Conservation (phyloP, 2,329 filamentous ascomycete species). For the Clonostachys chloroleuca region DNA sequence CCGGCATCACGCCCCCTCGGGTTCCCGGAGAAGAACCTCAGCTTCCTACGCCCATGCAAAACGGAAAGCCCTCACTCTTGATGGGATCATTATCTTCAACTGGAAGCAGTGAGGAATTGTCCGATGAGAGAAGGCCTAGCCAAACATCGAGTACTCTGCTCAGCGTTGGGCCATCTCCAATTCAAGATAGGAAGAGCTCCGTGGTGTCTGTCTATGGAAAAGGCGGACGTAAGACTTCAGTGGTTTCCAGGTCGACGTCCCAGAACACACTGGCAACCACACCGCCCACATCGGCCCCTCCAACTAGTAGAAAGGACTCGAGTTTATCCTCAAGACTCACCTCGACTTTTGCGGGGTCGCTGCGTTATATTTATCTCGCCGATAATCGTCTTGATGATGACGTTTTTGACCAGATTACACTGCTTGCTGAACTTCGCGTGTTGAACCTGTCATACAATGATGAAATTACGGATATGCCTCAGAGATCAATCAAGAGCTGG, state of each 20-base stretch:
- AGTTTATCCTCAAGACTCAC: slow-evolving; percentile 73
- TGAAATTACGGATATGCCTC: slow-evolving; percentile 80
- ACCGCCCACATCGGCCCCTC: slow-evolving; percentile 33
- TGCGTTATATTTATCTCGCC: slow-evolving; percentile 81
- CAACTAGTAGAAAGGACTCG: slow-evolving; percentile 79
- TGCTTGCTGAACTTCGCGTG: slow-evolving; percentile 78
- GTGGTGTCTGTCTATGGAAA: slow-evolving; percentile 77
- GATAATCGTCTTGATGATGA: slow-evolving; percentile 95
- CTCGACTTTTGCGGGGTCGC: slow-evolving; percentile 82
- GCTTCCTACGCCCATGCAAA: slow-evolving; percentile 24
- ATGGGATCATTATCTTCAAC: slow-evolving; percentile 44
- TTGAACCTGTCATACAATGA: slow-evolving; percentile 95
- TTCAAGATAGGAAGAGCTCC: slow-evolving; percentile 72
- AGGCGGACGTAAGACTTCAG: slow-evolving; percentile 79
- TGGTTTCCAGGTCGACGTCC: slow-evolving; percentile 61
- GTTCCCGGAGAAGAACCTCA: slow-evolving; percentile 44
- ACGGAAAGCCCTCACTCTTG: slow-evolving; percentile 33
- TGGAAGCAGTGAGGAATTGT: slow-evolving; percentile 74
- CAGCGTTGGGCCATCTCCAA: slow-evolving; percentile 71
- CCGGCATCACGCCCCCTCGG: slow-evolving; percentile 68
- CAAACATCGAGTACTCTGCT: slow-evolving; percentile 75
- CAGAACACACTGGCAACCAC: slow-evolving; percentile 26
- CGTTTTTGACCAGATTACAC: slow-evolving; percentile 84
- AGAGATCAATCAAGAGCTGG: slow-evolving; percentile 84
- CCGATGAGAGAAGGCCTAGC: slow-evolving; percentile 71